Percentiles rank a stretch among this genome's conserved stretches.
Evolutionary conservation across 1,139 yeast species (phyloP).

Genomic region (Debaryomycetaceae sp.): DNA sequence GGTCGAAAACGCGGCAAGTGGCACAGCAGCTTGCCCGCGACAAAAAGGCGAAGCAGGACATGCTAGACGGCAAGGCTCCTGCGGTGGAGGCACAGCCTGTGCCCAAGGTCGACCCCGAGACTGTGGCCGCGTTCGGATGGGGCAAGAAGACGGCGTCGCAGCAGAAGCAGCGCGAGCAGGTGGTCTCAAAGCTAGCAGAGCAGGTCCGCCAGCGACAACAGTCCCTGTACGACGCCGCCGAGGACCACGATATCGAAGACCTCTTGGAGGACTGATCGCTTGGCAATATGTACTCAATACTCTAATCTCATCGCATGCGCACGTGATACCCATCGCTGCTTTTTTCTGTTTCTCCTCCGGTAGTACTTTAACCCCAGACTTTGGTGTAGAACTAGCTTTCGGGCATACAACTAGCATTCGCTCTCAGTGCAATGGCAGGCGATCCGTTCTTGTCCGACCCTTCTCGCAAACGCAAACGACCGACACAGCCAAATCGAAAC

Average conservation of each 20-base stretch:
- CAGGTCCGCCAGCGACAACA: conserved; percentile 35
- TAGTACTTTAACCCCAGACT: too few species aligned
- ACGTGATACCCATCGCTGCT: too few species aligned
- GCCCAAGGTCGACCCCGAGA: conserved; percentile 13
- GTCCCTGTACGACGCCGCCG: conserved; percentile 42
- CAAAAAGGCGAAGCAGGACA: conserved; percentile 29
- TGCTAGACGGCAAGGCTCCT: conserved; percentile 23
- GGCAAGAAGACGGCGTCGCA: conserved; percentile 60
- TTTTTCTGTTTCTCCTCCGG: too few species aligned
- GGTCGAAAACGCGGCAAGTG: conserved; percentile 42
- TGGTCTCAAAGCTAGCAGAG: conserved; percentile 37
- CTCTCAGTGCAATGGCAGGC: conserved; percentile 28
- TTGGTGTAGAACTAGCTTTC: too few species aligned
- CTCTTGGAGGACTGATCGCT: conserved; percentile 40
- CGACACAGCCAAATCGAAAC: conserved; percentile 13
- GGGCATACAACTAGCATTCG: too few species aligned
- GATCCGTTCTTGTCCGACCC: conserved; percentile 60
- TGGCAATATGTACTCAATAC: too few species aligned
- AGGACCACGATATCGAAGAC: conserved; percentile 58
- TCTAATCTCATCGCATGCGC: too few species aligned
- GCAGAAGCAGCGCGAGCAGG: conserved; percentile 42
- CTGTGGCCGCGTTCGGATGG: conserved; percentile 58
- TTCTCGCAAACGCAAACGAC: conserved; percentile 38
- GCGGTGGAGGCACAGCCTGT: conserved; percentile 18
- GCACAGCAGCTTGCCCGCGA: conserved; percentile 40